Evolutionary conservation across 2,329 filamentous ascomycete species (phyloP).

Genomic region (Colletotrichum endophyticum): DNA sequence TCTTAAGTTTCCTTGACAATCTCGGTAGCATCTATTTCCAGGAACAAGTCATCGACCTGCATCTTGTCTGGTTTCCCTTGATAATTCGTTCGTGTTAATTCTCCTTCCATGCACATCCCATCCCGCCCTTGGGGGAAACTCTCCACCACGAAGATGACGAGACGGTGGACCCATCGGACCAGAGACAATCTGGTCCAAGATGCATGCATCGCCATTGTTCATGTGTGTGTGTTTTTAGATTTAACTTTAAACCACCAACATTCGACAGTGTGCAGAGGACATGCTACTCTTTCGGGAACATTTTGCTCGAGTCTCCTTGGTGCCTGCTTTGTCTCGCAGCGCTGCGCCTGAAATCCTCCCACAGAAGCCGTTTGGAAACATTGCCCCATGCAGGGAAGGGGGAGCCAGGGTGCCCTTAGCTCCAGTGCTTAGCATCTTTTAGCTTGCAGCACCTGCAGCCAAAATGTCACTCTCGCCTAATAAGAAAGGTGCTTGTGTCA

Average conservation of each 20-base stretch:
- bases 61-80: background rate
- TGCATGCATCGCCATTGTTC: background rate
- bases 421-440: background rate
- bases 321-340: background rate
- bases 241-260: background rate
- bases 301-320: background rate
- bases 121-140: background rate
- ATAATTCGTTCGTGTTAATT: background rate
- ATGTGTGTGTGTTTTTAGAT: background rate
- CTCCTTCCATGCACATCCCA: background rate
- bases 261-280: background rate
- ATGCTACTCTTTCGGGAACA: background rate
- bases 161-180: background rate
- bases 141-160: background rate
- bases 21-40: background rate
- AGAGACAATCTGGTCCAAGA: background rate
- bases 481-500: background rate
- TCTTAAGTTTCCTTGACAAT: slow-evolving; percentile 7
- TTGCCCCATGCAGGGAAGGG: slow-evolving; percentile 2
- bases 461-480: background rate
- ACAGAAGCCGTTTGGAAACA: slow-evolving; percentile 9
- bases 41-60: background rate
- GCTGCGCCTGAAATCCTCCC: background rate
- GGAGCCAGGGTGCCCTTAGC: background rate
- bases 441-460: background rate